phyloP scores from a whole-genome alignment of 768 basidiomycete species.

The Termitomyces titanicus region DNA sequence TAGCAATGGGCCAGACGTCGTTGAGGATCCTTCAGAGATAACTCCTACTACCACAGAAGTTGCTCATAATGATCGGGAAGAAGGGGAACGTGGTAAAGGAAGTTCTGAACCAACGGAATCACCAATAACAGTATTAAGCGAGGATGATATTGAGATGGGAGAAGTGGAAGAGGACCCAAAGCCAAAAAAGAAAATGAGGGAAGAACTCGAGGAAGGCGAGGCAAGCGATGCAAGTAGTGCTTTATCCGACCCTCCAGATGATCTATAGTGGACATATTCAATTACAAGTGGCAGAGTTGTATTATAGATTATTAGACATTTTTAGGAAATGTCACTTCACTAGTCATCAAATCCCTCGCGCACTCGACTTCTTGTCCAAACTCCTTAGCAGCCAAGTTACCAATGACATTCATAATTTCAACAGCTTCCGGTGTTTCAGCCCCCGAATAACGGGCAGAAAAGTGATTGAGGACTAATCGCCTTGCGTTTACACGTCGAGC shows the following conservation, averaged over 20 bases:
- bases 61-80: conserved; percentile 22
- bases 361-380: conserved; percentile 61
- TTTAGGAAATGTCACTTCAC: conserved; percentile 45
- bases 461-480: conserved; percentile 76
- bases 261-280: conserved; percentile 23
- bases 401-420: conserved; percentile 62
- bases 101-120: conserved; percentile 16
- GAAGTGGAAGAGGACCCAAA: conserved; percentile 76
- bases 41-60: conserved; percentile 1
- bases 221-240: conserved; percentile 79
- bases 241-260: conserved; percentile 73
- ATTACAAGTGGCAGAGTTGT: conserved; percentile 11
- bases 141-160: conserved; percentile 89
- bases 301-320: conserved; percentile 17
- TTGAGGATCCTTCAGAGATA: conserved; percentile 10
- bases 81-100: conserved; percentile 36
- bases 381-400: conserved; percentile 46
- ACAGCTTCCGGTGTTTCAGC: conserved; percentile 51
- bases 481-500: conserved; percentile 61
- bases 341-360: conserved; percentile 71
- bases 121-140: conserved; percentile 15
- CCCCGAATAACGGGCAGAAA: conserved; percentile 77
- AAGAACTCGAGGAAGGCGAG: conserved; percentile 85
- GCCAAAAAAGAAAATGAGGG: conserved; percentile 52
- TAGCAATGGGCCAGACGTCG: conserved; percentile 12